phyloP scores from a whole-genome alignment of 495 filamentous ascomycete genomes.

The Neurospora africana region DNA sequence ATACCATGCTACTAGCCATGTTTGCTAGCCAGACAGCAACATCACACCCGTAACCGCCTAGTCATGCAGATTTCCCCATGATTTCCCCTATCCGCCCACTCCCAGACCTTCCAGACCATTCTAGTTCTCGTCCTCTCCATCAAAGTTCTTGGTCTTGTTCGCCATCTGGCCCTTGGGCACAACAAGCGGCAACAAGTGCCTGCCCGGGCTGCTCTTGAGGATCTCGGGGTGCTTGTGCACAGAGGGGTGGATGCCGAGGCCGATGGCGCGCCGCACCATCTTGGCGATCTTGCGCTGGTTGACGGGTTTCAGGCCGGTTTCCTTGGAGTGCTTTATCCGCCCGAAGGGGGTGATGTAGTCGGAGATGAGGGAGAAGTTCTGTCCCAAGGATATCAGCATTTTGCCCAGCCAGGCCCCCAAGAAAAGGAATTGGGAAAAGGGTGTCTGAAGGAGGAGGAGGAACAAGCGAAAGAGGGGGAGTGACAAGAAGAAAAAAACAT shows the following conservation, averaged over 20 bases:
- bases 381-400: conserved; percentile 4
- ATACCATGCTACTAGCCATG: neutral
- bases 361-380: conserved; percentile 91
- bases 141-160: conserved; percentile 1
- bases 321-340: conserved; percentile 60
- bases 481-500: conserved; percentile 13
- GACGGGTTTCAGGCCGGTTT: conserved; percentile 72
- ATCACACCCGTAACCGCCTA: neutral
- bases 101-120: neutral
- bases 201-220: conserved; percentile 30
- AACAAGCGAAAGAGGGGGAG: neutral
- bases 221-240: conserved; percentile 91
- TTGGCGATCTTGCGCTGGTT: conserved; percentile 92
- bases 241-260: conserved; percentile 83
- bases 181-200: neutral
- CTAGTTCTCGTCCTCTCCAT: neutral
- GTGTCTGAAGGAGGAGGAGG: neutral
- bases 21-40: neutral
- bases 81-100: neutral
- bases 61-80: neutral
- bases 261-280: conserved; percentile 78
- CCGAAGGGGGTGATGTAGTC: conserved; percentile 81
- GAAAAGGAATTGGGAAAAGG: neutral
- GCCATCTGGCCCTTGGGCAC: neutral
- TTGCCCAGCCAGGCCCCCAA: neutral